These are phyloP conservation scores for Nepenthes gracilis DNA, from an alignment of 148 eudicot species.

Conservation along the genomic window DNA sequence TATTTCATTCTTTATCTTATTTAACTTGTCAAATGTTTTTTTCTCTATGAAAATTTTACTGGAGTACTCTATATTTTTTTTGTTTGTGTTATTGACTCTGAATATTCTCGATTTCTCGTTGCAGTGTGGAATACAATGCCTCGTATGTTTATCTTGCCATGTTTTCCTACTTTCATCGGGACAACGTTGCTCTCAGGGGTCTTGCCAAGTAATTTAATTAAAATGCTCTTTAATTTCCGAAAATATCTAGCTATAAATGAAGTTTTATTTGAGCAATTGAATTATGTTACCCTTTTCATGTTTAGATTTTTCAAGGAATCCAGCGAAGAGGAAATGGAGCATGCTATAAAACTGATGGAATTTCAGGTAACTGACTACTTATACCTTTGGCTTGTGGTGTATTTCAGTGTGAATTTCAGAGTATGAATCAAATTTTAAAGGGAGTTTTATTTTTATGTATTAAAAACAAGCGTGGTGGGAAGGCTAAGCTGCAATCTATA, in stretches of 20 bases:
- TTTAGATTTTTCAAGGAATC: constrained; percentile 84
- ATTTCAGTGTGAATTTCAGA: neutral
- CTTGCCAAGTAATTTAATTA: constrained; percentile 50
- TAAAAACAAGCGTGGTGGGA: constrained; percentile 95
- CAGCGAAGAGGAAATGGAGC: constrained; percentile 86
- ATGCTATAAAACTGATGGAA: constrained; percentile 91
- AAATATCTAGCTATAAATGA: neutral
- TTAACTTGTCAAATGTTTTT: neutral
- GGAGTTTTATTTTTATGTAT: neutral
- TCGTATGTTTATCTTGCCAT: constrained; percentile 89
- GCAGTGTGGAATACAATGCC: constrained; percentile 93
- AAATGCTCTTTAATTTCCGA: neutral
- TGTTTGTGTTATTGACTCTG: neutral
- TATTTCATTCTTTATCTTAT: neutral
- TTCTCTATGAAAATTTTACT: neutral
- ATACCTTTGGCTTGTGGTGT: neutral
- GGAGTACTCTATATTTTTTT: neutral
- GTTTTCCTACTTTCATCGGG: constrained; percentile 92
- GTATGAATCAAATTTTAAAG: neutral
- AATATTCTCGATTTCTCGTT: neutral
- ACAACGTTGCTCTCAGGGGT: constrained; percentile 95
- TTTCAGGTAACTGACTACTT: constrained; percentile 49
- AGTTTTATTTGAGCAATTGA: neutral
- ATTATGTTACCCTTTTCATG: neutral
- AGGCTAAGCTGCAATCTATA: constrained; percentile 77